Base-by-base conservation (phyloP, 306 rosid genomes). In the Acacia acuminata region DNA sequence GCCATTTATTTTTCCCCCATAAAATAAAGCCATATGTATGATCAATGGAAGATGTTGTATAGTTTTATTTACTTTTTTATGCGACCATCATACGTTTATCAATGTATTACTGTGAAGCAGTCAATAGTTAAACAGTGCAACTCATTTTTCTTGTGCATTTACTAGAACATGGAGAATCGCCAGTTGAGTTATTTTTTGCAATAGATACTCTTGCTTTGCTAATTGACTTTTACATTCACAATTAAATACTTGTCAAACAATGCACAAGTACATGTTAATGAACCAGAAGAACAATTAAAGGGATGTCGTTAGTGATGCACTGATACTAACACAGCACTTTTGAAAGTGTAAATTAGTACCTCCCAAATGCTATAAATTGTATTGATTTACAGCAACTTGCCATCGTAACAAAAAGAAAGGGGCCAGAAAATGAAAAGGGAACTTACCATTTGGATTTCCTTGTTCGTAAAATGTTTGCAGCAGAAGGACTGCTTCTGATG, bases 361-460 rank as follows among this genome's bases (percentile, higher is more conserved):
- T 45, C 25, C 64, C 71, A 24, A 47, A 75, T 20, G 69, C 63
- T 22, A 25, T 48, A 69, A 24, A 34, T 10, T 40, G 48, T 3
- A 67, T 51, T 69, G 77, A 72, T 42, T 73, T 47, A 43, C 60
- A 75, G 72, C 32, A 73, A 63, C 82, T 73, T 85, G 90, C 98
- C 96, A 79, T 96, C 15, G 0, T 22, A 8, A 9, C 0, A 22
- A 13, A 16, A 9, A 9, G 10, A 22, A 22, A 1, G 65, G 30
- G 30, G n/a, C n/a, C 14, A 22, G 10, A 22, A 55, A 9, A n/a
- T 8, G 24, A 58, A 58, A 58, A 58, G 30, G 14, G 30, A 58
- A 58, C 79, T 66, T 85, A 91, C 98, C 99, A 81, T 96, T 94
- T 38, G 99, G 97, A 87, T 96, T 96, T 68, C 99, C 99, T 85